A percentile compares a stretch with the other conserved stretches of the same genome.
These are phyloP conservation scores for Pestalotiopsis fici DNA, from an alignment of 2,329 filamentous ascomycete genomes.

Conservation along the genomic window DNA sequence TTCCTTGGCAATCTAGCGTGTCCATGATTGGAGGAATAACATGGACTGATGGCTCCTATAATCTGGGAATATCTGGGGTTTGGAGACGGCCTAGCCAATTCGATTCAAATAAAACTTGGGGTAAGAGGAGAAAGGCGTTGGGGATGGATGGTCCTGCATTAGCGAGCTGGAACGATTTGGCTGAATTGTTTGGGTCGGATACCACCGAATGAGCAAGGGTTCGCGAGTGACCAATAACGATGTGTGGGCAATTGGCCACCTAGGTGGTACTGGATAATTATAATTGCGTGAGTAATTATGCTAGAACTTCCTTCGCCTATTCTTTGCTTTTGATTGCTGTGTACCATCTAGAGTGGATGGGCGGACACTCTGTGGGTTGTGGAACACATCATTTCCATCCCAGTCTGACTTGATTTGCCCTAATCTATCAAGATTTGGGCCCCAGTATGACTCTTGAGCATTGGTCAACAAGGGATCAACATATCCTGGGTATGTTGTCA, in stretches of 20 bases:
- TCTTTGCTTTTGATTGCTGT: slow-evolving; percentile 8
- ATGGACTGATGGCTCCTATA: not conserved
- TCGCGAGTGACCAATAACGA: not conserved
- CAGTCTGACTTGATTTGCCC: slow-evolving; percentile 50
- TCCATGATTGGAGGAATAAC: slow-evolving; percentile 11
- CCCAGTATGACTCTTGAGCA: slow-evolving; percentile 57
- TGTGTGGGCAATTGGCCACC: not conserved
- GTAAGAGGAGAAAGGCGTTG: slow-evolving; percentile 1
- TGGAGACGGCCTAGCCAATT: not conserved
- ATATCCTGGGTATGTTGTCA: slow-evolving; percentile 64
- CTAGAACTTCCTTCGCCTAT: not conserved
- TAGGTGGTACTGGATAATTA: not conserved
- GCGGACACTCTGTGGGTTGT: slow-evolving; percentile 59
- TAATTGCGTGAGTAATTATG: not conserved
- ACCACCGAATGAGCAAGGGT: not conserved
- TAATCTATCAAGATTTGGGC: slow-evolving; percentile 47
- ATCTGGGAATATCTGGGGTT: not conserved
- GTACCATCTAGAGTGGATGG: slow-evolving; percentile 12
- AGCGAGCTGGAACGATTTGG: not conserved
- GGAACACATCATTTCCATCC: slow-evolving; percentile 57
- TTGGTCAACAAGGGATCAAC: slow-evolving; percentile 54
- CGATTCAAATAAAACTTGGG: not conserved
- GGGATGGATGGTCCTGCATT: not conserved
- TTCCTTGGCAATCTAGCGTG: too few relatives aligned
- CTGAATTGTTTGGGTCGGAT: not conserved